phyloP scores from a whole-genome alignment of 805 yeast species.

The Wickerhamiella domercqiae region DNA sequence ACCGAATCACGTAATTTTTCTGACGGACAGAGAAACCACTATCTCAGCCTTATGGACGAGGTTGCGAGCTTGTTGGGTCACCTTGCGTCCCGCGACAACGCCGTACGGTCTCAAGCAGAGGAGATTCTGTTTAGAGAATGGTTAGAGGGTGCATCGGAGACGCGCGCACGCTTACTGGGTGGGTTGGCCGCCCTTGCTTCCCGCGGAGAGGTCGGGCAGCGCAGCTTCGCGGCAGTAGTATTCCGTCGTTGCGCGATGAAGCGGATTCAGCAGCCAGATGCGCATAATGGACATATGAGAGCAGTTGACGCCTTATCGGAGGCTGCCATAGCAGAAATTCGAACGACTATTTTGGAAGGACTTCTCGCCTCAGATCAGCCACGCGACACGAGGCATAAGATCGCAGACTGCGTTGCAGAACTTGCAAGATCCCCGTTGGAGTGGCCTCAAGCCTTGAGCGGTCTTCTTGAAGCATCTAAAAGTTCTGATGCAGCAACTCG shows the following conservation, averaged over 20 bases:
- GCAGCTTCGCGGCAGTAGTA: constrained; percentile 70
- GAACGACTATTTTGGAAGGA: constrained; percentile 54
- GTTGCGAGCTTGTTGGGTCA: constrained; percentile 35
- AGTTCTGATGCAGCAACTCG: constrained; percentile 51
- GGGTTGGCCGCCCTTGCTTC: constrained; percentile 74
- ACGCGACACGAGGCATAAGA: constrained; percentile 72
- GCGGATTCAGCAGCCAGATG: constrained; percentile 52
- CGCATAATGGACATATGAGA: constrained; percentile 51
- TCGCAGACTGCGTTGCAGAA: constrained; percentile 89
- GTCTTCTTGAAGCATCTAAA: constrained; percentile 46
- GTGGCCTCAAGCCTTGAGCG: constrained; percentile 74
- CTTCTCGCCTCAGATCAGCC: constrained; percentile 46
- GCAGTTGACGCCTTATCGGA: constrained; percentile 57
- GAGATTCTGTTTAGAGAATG: constrained; percentile 55
- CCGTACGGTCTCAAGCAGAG: constrained; percentile 65
- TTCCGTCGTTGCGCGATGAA: constrained; percentile 62
- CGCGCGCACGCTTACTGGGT: constrained; percentile 53
- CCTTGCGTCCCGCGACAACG: constrained; percentile 67
- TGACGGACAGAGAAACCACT: too few relatives aligned
- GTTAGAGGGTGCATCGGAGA: constrained; percentile 38
- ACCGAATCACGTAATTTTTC: too few relatives aligned
- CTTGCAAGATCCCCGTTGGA: constrained; percentile 46
- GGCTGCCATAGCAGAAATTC: constrained; percentile 44
- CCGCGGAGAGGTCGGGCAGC: constrained; percentile 37
- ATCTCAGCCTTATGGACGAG: too few relatives aligned